phyloP scores from a whole-genome alignment of 805 yeast species.

The Candida ponderosae region DNA sequence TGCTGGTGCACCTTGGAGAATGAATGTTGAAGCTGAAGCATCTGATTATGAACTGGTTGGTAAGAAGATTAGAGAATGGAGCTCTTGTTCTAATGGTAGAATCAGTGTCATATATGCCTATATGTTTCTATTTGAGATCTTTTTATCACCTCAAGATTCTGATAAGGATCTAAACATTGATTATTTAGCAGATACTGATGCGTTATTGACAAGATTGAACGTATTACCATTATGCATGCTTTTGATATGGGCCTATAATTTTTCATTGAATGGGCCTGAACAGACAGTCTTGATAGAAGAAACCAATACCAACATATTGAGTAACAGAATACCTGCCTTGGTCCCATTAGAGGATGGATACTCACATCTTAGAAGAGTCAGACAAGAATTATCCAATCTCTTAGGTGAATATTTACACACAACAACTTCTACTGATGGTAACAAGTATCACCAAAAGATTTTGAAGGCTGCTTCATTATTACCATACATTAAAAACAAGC shows the following conservation, averaged over 20 bases:
- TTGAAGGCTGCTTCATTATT: constrained; percentile 33
- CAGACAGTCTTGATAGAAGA: constrained; percentile 12
- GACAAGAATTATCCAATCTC: constrained; percentile 29
- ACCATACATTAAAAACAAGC: constrained; percentile 31
- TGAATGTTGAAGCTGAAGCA: constrained; percentile 55
- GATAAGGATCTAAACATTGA: constrained; percentile 31
- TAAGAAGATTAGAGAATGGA: constrained; percentile 45
- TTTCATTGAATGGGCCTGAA: constrained; percentile 40
- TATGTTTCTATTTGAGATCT: constrained; percentile 53
- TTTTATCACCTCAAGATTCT: constrained; percentile 44
- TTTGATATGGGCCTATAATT: constrained; percentile 46
- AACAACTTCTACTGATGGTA: constrained; percentile 24
- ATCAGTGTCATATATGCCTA: constrained; percentile 54
- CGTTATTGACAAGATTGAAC: constrained; percentile 31
- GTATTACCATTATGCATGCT: constrained; percentile 24
- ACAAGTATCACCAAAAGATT: constrained; percentile 33
- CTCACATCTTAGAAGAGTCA: constrained; percentile 39
- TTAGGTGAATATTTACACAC: constrained; percentile 23
- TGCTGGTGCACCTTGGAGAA: constrained; percentile 78
- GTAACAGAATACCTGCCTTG: constrained; percentile 9
- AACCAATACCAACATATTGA: too few species aligned
- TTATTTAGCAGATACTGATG: constrained; percentile 46
- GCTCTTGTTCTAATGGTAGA: constrained; percentile 38
- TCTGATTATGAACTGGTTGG: constrained; percentile 41
- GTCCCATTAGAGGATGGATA: constrained; percentile 40